These are phyloP conservation scores for Physcomitrellopsis africana DNA, from an alignment of 225 moss, liverwort and hornwort species.

Conservation along the genomic window DNA sequence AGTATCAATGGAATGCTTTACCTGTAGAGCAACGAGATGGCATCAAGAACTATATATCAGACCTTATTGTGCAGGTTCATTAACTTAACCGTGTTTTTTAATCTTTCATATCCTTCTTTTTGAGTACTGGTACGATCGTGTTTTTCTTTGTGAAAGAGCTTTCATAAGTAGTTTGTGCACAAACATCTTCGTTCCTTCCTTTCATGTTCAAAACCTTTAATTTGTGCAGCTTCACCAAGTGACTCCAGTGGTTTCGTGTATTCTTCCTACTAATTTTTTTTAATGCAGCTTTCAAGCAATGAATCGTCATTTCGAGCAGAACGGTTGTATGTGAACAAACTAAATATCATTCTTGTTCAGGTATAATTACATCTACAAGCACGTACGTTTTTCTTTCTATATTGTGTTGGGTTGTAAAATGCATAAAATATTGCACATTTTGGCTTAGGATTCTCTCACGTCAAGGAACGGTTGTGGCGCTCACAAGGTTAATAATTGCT, in stretches of 20 bases:
- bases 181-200: neutral
- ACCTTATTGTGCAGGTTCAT: slow-evolving; percentile 94
- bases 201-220: neutral
- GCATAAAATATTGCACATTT: neutral
- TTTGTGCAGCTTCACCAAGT: neutral
- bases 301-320: slow-evolving; percentile 83
- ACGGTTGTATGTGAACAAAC: slow-evolving; percentile 88
- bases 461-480: neutral
- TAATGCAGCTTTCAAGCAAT: slow-evolving; percentile 81
- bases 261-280: neutral
- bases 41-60: slow-evolving; percentile 97
- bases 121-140: neutral
- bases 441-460: neutral
- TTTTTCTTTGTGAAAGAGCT: neutral
- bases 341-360: slow-evolving; percentile 98
- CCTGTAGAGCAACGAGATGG: slow-evolving; percentile 96
- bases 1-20: slow-evolving; percentile 97
- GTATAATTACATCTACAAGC: slow-evolving; percentile 34
- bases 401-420: neutral
- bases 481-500: neutral
- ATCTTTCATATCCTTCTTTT: neutral
- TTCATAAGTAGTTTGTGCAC: neutral
- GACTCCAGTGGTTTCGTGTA: neutral
- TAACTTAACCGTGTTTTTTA: neutral
- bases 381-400: neutral